Percentiles rank a stretch among this genome's conserved stretches.
Conservation (phyloP, 2,329 filamentous ascomycete genomes). For the Colletotrichum tropicicola region DNA sequence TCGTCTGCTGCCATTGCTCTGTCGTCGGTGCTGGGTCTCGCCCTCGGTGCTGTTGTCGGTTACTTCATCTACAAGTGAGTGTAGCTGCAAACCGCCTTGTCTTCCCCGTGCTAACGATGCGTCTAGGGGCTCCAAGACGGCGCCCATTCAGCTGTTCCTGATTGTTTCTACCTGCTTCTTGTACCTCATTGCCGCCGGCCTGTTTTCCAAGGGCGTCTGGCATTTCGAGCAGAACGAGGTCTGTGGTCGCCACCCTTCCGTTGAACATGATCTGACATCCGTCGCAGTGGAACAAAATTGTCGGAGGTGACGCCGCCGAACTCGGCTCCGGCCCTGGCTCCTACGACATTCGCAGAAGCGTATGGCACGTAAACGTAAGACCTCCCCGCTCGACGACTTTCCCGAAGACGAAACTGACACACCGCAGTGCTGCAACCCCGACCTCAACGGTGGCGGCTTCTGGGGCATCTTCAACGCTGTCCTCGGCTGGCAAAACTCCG, state of each 20-base stretch:
- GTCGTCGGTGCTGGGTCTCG: slow-evolving; percentile 72
- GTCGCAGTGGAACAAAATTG: slow-evolving; percentile 65
- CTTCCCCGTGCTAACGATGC: slow-evolving; percentile 40
- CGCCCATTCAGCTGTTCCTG: slow-evolving; percentile 72
- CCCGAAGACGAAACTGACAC: neutral
- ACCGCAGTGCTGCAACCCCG: slow-evolving; percentile 69
- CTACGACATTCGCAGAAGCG: slow-evolving; percentile 78
- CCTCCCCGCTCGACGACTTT: too few relatives aligned
- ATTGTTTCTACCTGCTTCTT: slow-evolving; percentile 81
- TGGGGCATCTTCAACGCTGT: slow-evolving; percentile 81
- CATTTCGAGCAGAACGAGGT: slow-evolving; percentile 68
- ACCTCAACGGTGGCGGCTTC: slow-evolving; percentile 70
- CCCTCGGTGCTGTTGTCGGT: slow-evolving; percentile 69
- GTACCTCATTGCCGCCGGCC: slow-evolving; percentile 82
- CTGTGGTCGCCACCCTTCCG: neutral
- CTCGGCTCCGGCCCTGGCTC: slow-evolving; percentile 71
- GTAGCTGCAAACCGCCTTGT: rapidly evolving
- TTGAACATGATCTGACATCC: neutral
- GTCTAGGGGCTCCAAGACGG: slow-evolving; percentile 50
- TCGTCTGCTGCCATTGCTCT: slow-evolving; percentile 77
- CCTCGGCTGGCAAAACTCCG: slow-evolving; percentile 62
- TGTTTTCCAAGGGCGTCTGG: slow-evolving; percentile 81
- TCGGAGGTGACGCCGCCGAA: slow-evolving; percentile 63
- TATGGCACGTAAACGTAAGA: slow-evolving; percentile 83
- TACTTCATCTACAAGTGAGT: slow-evolving; percentile 77